Evolutionary conservation across 164 flowering plant genomes (phyloP), one percentile per base, ranked within the genome.

Genomic region (Malania oleifera): DNA sequence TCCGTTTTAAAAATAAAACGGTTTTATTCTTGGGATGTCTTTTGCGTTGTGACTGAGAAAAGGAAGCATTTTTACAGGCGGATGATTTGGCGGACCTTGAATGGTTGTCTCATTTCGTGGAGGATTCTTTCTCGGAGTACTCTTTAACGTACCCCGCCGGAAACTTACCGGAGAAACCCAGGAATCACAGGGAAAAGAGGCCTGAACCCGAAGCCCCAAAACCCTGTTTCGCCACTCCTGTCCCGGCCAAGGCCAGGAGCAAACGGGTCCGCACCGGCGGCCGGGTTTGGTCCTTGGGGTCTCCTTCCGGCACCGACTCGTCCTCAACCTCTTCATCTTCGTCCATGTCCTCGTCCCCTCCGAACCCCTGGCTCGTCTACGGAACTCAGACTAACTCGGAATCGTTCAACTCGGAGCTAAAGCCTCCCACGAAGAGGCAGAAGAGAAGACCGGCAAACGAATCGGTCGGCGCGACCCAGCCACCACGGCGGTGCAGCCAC

Each of bases 61-160:
- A 67, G 56, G 28, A 49, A 12, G 22, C 14, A 14, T 61, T 54
- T 56, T 70, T 44, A 26, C 67, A 84, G 89, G 75, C 68, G 46
- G 86, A 81, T 52, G 84, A 80, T 55, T 54, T 80, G 68, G 85
- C 75, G 59, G 63, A 75, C 69, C 73, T 84, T 2, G 89, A 82
- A 53, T 84, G 89, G 89, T 35, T 84, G 55, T 84, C 89, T 3
- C 81, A 75, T 59, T 80, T 84, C 39, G 85, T 84, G 17, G 86
- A 81, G 50, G 89, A 84, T 44, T 79, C 84, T 17, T 68, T 70
- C 66, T 51, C 80, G 37, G 80, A 73, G 19, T 69, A 66, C 62
- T 67, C 81, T 1, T 51, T 67, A 1, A 22, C 75, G 5, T 57
- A 23, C 37, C 67, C 70, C 17, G 23, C 72, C 57, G 75, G 63